Conservation (phyloP, 108 stramenopile species). For the Pseudonitzschia delicatissima region DNA sequence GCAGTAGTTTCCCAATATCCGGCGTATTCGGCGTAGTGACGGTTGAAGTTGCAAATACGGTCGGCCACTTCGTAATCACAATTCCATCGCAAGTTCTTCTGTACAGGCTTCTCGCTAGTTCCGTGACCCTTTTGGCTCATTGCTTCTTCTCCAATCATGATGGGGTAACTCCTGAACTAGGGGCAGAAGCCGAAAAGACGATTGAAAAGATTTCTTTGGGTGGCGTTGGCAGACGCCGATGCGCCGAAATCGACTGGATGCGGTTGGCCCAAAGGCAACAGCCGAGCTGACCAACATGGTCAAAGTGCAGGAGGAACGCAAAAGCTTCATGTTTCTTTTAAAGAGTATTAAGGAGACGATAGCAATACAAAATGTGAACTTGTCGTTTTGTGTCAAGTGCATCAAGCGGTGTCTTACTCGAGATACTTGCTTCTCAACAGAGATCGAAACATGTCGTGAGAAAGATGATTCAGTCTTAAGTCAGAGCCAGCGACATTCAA, state of each 20-base stretch:
- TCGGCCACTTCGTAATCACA: constrained; percentile 69
- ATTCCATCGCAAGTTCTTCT: constrained; percentile 66
- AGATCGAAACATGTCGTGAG: too few species aligned
- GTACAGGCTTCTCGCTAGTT: constrained; percentile 68
- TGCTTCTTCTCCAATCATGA: constrained; percentile 59
- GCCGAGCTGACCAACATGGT: constrained; percentile 8
- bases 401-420: too few species aligned
- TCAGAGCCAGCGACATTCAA: too few species aligned
- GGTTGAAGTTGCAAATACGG: constrained; percentile 71
- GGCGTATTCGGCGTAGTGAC: constrained; percentile 53
- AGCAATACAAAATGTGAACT: too few species aligned
- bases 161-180: constrained; percentile 41
- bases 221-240: not conserved
- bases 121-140: constrained; percentile 72
- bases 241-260: not conserved
- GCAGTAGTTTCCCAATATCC: constrained; percentile 68
- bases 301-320: not conserved
- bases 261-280: not conserved
- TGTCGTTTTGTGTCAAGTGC: too few species aligned
- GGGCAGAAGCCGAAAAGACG: constrained; percentile 27
- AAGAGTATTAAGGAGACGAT: too few species aligned
- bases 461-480: too few species aligned
- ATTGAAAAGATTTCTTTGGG: constrained; percentile 34
- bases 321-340: constrained; percentile 6
- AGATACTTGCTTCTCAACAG: too few species aligned